Evolutionary conservation across 1,284 basidiomycete species (phyloP).

Genomic region (Trametes pubescens): DNA sequence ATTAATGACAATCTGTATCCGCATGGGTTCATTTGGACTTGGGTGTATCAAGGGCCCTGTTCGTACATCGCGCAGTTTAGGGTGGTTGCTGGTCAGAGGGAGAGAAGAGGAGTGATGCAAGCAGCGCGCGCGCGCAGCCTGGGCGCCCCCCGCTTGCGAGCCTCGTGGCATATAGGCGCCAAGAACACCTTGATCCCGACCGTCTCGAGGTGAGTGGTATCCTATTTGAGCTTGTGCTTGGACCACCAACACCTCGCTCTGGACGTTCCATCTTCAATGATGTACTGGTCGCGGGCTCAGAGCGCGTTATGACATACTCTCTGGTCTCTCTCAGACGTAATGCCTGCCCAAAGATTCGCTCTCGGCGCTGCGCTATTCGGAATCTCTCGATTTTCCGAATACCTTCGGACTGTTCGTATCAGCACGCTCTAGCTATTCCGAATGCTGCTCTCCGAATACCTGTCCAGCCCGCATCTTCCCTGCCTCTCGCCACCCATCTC

Average conservation of each 20-base stretch:
- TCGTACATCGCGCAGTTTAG: no score
- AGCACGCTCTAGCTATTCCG: constrained; percentile 6
- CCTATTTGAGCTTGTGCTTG: neutral
- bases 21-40: no score
- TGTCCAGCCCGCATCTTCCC: neutral
- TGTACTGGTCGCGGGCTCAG: neutral
- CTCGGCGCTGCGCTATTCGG: neutral
- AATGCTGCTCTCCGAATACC: constrained; percentile 4
- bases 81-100: no score
- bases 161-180: constrained; percentile 7
- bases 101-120: neutral
- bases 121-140: neutral
- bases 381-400: constrained; percentile 4
- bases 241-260: neutral
- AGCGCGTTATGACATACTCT: neutral
- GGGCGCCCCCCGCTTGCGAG: neutral
- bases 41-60: no score
- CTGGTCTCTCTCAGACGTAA: neutral
- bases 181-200: neutral
- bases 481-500: constrained; percentile 3
- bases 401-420: constrained; percentile 9
- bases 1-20: no score
- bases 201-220: neutral
- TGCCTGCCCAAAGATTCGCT: neutral
- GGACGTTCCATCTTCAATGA: neutral